Evolutionary conservation across 441 rosid genomes (phyloP).

Genomic region (Iberis amara): DNA sequence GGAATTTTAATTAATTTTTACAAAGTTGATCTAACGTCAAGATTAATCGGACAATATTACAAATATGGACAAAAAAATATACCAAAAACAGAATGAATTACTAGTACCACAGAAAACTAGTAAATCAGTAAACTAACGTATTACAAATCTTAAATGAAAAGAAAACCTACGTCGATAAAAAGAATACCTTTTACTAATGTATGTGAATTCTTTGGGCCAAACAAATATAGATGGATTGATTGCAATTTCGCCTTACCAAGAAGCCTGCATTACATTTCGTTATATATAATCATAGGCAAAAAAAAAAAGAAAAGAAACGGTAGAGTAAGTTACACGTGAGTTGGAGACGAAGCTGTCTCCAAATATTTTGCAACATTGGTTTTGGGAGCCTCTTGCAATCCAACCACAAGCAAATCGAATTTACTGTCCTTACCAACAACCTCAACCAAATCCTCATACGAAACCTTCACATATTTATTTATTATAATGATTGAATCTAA

Average conservation of each 20-base stretch:
- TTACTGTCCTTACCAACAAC: constrained; percentile 46
- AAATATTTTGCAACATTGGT: constrained; percentile 36
- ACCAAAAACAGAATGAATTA: no score
- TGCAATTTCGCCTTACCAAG: constrained; percentile 52
- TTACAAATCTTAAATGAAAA: no score
- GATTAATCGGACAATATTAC: no score
- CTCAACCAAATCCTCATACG: constrained; percentile 48
- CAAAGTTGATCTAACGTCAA: no score
- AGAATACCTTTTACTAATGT: constrained; percentile 39
- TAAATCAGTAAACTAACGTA: no score
- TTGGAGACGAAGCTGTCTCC: constrained; percentile 43
- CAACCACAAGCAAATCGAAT: constrained; percentile 57
- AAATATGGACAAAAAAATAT: no score
- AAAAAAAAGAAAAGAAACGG: neutral
- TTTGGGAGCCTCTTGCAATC: constrained; percentile 66
- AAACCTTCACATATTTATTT: constrained; percentile 40
- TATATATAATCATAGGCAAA: neutral
- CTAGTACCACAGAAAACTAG: no score
- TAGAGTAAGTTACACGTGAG: constrained; percentile 42
- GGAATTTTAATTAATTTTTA: no score
- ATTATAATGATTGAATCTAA: no score
- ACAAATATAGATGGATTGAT: constrained; percentile 59
- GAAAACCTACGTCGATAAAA: no score
- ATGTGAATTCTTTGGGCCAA: constrained; percentile 48
- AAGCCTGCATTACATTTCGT: constrained; percentile 35